Evolutionary conservation across 1,284 basidiomycete species (phyloP), one percentile per base, ranked within the genome.

Genomic region (Ceratobasidium sp.): DNA sequence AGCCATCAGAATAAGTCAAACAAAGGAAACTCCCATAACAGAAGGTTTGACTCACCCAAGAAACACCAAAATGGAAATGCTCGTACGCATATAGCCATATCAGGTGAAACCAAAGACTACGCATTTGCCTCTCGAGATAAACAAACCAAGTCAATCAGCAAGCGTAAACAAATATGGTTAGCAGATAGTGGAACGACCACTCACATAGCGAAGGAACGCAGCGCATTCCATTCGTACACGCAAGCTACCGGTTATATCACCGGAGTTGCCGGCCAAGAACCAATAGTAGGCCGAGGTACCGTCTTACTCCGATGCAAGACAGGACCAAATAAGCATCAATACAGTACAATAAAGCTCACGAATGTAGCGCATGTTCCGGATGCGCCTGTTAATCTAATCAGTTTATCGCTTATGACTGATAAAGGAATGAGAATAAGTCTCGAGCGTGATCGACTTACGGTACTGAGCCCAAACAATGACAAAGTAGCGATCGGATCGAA

Each of bases 321-420:
- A 4, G 21, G 39, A 16, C 23, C 16, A 32, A 69, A 36, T 67
- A 58, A 4, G 72, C 74, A 18, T 71, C 70, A 32, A 23, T 34
- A 2, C 48, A 52, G 3, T 9, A 32, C 0, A 28, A 72, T 80
- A 43, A 76, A 71, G 0, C 76, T 83, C 0, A 77, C 71, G 21
- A 73, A 82, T 67, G 77, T 78, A 0, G 46, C 81, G 0, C 79
- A 82, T 65, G 78, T 77, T 9, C 82, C 81, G 0, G 72, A 74
- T 26, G 75, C 79, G 16, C 78, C 77, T 0, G 78, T 79, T 71
- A 82, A 82, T 55, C 78, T 83, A 1, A 75, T 83, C 8, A 81
- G 80, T 0, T 53, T 39, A 39, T 39, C 36, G 14, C 36, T 39
- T 5, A 39, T 39, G 14, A 39, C 36, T 14, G 14, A 39, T 5